These are phyloP conservation scores for Acanthamoeba royreba DNA, from an alignment of 208 protist species.

Conservation along the genomic window DNA sequence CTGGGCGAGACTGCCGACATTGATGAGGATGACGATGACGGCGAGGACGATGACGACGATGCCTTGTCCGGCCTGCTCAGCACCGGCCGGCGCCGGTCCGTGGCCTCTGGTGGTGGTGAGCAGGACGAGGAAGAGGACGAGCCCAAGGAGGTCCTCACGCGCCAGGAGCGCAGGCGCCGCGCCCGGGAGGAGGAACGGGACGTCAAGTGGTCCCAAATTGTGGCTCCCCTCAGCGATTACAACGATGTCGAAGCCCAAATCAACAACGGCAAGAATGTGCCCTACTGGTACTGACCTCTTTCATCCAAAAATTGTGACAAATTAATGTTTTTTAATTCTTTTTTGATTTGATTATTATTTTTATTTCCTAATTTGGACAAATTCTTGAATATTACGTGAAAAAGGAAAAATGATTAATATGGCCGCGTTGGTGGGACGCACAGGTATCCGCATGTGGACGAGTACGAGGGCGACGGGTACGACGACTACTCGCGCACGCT, in stretches of 20 bases:
- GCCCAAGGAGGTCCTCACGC: neutral
- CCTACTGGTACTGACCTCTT: neutral
- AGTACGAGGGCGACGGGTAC: slow-evolving; percentile 14
- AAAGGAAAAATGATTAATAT: no score
- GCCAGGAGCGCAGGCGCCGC: neutral
- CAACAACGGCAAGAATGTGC: neutral
- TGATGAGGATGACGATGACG: neutral
- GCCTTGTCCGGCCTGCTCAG: neutral
- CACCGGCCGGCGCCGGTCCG: neutral
- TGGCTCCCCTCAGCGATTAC: neutral
- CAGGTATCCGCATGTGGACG: neutral
- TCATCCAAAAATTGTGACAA: neutral
- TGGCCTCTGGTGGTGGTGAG: neutral
- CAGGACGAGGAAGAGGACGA: neutral
- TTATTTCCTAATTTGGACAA: no score
- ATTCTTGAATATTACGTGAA: no score
- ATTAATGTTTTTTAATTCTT: neutral
- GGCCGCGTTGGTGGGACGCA: neutral
- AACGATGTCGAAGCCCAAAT: neutral
- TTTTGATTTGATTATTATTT: no score
- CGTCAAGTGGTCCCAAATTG: neutral
- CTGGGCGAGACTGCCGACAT: no score
- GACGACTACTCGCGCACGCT: neutral
- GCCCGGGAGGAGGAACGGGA: neutral
- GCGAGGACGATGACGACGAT: neutral